Evolutionary conservation across 768 basidiomycete genomes (phyloP), one percentile per base, ranked within the genome.

Genomic region (Russula vinacea): DNA sequence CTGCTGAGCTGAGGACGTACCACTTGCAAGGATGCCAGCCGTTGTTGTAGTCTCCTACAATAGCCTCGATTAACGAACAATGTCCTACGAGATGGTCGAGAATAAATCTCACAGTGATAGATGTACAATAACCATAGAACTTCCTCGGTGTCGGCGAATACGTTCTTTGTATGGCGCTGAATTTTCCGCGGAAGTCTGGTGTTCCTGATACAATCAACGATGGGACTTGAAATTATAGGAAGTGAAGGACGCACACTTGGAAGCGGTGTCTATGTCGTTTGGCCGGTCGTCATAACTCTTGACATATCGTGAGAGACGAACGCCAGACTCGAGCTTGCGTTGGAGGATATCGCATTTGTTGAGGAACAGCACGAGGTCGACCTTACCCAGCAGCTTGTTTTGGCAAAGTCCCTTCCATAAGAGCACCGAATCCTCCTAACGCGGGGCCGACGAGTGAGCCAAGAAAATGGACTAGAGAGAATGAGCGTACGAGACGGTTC

Each of bases 281-380:
- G 83, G 76, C 53, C 88, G 80, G 62, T 86, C 82, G 10, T 81
- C 83, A 70, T 87, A 91, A 53, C 86, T 88, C 53, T 87, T 81
- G 35, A 91, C 88, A 68, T 87, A 88, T 71, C 87, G 85, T 39
- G 79, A 75, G 35, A 91, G 75, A 64, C 80, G 79, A 62, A 88
- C 80, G 35, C 89, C 89, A 1, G 86, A 79, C 22, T 77, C 74
- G 13, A 91, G 81, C 70, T 91, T 91, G 51, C 78, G 69, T 64
- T 82, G 82, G 59, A 92, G 75, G 64, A 91, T 87, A 70, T 91
- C 89, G 64, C 86, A 86, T 72, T 92, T 92, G 76, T 92, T 92
- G 58, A 92, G 77, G 77, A 92, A 92, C 52, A 92, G 78, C 64
- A 92, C 86, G 39, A 91, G 77, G 67, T 89, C 87, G 35, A 90